These are phyloP conservation scores for Trifolium repens DNA, from an alignment of 306 rosid genomes.

Conservation along the genomic window DNA sequence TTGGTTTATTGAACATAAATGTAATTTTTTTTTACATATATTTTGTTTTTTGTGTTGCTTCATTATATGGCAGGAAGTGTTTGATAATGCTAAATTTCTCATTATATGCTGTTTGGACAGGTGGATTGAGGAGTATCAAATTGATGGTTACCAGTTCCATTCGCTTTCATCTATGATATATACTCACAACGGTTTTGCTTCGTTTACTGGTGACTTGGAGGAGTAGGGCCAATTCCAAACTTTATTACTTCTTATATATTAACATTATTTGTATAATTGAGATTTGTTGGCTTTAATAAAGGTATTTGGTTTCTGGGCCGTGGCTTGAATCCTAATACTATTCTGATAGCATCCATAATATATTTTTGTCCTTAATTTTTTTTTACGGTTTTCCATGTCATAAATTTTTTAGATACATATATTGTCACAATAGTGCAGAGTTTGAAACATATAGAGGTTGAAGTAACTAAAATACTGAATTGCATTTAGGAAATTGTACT, in stretches of 20 bases:
- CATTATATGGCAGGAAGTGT: constrained; percentile 36
- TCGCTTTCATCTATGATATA: constrained; percentile 93
- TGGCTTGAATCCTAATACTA: constrained; percentile 23
- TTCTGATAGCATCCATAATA: neutral
- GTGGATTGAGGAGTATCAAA: constrained; percentile 89
- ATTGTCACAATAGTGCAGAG: neutral
- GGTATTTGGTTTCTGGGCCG: constrained; percentile 24
- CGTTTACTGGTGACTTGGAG: constrained; percentile 93
- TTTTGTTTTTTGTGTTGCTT: neutral
- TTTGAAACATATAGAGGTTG: constrained; percentile 13
- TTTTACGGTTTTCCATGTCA: constrained; percentile 28
- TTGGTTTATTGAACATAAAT: constrained; percentile 21
- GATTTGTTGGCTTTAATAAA: constrained; percentile 35
- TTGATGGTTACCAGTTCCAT: constrained; percentile 95
- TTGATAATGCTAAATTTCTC: constrained; percentile 37
- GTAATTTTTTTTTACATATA: neutral
- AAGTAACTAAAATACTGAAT: constrained; percentile 19
- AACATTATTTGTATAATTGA: neutral
- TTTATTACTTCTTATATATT: constrained; percentile 28
- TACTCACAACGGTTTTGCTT: constrained; percentile 96
- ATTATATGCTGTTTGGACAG: constrained; percentile 57
- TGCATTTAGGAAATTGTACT: constrained; percentile 28
- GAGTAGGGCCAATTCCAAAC: constrained; percentile 70
- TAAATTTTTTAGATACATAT: neutral
- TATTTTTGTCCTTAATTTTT: constrained; percentile 26